Base-by-base conservation (phyloP, 106 monocot species). In the Vanilla planifolia region DNA sequence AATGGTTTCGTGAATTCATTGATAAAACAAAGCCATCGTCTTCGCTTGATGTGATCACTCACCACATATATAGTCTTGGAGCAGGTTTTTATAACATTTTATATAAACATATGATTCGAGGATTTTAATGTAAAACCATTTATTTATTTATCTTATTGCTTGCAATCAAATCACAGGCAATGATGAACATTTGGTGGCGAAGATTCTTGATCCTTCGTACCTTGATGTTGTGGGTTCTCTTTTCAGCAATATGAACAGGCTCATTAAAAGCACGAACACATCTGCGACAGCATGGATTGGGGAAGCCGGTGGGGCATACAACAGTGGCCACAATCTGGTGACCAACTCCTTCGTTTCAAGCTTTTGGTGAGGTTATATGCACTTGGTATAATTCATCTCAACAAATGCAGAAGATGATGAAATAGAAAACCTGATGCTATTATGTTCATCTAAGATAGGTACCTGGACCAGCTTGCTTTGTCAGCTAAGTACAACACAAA, bases 41-140 rank as follows among this genome's bases (percentile, higher is more conserved):
- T 57, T 76, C 57, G 9, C 15, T 95, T 53, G 83, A 95, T 77
- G 89, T 71, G 8, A 67, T 94, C 67, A 89, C 85, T 40, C 94
- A 94, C 67, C 94, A 94, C 62, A 89, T 95, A n/a, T 95, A 95
- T 52, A 95, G 83, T 59, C 80, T 89, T n/a, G 95, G 95, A 27
- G 71, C 89, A 75, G 95, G 95, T 86, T 76, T 46, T 36, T 14
- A 30, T 24, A 37, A 37, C 5, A 37, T 5, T 37, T 37, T 37
- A 10, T 37, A 6, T 37, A 10, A 37, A 37, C 10, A 37, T 5
- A 6, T 5, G 10, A 37, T 37, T 6, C 37, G 5, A 37, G 10
- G 37, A 37, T 5, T 10, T 37, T 45, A 5, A 45, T 45, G 45
- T 17, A 13, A 45, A 1, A 0, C n/a, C 5, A 45, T 45, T 45